Evolutionary conservation across 306 rosid genomes (phyloP).

Genomic region (Trifolium pratense): DNA sequence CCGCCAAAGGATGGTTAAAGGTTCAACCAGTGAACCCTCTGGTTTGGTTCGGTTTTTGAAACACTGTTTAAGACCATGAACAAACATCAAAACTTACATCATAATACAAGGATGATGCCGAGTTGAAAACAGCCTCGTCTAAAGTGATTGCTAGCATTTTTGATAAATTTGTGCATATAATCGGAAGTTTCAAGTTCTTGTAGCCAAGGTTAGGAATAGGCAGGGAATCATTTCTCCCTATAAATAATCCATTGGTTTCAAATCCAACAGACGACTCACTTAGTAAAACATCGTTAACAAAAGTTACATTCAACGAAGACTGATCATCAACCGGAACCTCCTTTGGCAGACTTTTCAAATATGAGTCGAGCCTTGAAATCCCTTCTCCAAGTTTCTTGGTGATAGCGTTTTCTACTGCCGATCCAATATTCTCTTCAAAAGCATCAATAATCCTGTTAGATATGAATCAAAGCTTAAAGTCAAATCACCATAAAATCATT

Average conservation of each 20-base stretch:
- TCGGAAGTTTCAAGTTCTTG: slow-evolving; percentile 49
- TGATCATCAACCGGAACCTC: slow-evolving; percentile 71
- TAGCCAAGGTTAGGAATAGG: slow-evolving; percentile 36
- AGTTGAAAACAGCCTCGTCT: slow-evolving; percentile 87
- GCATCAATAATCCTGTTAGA: slow-evolving; percentile 77
- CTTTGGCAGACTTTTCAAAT: slow-evolving; percentile 73
- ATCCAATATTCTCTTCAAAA: slow-evolving; percentile 76
- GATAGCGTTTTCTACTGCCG: slow-evolving; percentile 71
- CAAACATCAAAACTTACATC: slow-evolving; percentile 57
- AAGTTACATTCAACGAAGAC: slow-evolving; percentile 74
- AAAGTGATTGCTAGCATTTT: slow-evolving; percentile 86
- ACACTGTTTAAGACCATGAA: background rate
- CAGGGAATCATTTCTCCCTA: slow-evolving; percentile 41
- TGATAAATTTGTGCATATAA: slow-evolving; percentile 62
- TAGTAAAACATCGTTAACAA: slow-evolving; percentile 63
- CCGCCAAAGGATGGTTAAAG: no score
- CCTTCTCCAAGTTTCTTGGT: slow-evolving; percentile 71
- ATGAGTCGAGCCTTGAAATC: slow-evolving; percentile 71
- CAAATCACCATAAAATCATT: slow-evolving; percentile 24
- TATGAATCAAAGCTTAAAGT: slow-evolving; percentile 40
- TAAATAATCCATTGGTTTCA: slow-evolving; percentile 81
- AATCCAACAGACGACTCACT: slow-evolving; percentile 73
- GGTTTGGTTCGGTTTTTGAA: background rate
- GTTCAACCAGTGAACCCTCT: background rate
- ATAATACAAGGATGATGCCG: slow-evolving; percentile 69